These are phyloP conservation scores for Alternaria postmessia DNA, from an alignment of 2,329 filamentous ascomycete species.

Conservation along the genomic window DNA sequence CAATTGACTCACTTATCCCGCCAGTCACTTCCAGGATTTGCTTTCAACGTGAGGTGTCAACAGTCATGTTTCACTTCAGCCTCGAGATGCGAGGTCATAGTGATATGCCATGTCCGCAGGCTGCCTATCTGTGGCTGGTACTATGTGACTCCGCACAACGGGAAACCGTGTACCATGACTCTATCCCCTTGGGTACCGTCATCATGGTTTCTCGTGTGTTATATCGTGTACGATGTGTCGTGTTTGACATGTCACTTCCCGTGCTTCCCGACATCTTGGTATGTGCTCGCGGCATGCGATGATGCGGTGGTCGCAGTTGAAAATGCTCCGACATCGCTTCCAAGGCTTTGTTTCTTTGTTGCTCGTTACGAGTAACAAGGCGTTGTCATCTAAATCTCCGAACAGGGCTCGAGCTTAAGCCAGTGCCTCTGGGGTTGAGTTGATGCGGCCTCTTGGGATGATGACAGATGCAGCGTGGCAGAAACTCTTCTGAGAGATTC, in stretches of 20 bases:
- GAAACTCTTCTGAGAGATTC: neutral
- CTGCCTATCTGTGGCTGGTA: neutral
- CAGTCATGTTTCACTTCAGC: neutral
- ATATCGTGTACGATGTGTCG: neutral
- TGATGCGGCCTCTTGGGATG: neutral
- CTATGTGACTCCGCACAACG: no score
- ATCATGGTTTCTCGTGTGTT: neutral
- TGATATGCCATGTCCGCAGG: neutral
- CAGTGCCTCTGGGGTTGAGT: no score
- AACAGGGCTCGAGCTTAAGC: no score
- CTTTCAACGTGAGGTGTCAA: neutral
- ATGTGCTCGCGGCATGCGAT: neutral
- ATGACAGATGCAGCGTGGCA: neutral
- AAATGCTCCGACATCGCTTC: neutral
- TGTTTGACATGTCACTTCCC: neutral
- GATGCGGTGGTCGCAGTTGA: neutral
- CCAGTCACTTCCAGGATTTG: neutral
- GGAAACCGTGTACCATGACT: no score
- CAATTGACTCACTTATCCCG: neutral
- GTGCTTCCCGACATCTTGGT: neutral
- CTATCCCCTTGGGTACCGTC: no score
- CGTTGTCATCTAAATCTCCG: no score
- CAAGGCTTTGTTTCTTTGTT: neutral
- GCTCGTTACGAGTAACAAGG: neutral
- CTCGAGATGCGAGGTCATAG: neutral